Percentiles rank a stretch among this genome's conserved stretches.
Evolutionary conservation across 73 alveolate species (phyloP).

Genomic region (Paramecium sonneborni): DNA sequence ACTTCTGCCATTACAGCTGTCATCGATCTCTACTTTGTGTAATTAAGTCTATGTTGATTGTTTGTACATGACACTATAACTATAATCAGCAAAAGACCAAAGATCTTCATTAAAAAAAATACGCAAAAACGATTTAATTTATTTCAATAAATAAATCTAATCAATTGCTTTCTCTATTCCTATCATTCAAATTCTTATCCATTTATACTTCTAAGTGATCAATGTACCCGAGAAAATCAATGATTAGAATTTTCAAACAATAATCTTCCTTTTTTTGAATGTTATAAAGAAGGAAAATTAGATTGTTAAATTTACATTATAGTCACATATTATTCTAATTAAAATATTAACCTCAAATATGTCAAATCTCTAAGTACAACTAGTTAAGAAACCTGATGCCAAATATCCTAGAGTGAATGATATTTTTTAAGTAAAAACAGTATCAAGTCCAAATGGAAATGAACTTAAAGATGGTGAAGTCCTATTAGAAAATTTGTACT

Average conservation of each 20-base stretch:
- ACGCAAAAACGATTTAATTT: slow-evolving; percentile 10
- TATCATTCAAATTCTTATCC: not conserved
- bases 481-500: slow-evolving; percentile 35
- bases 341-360: not conserved
- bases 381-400: slow-evolving; percentile 1
- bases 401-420: slow-evolving; percentile 27
- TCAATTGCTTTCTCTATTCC: not conserved
- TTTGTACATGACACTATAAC: not conserved
- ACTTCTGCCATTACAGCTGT: slow-evolving; percentile 49
- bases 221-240: too few species aligned
- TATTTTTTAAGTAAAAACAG: slow-evolving; percentile 1
- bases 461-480: slow-evolving; percentile 62
- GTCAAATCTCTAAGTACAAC: slow-evolving; percentile 15
- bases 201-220: not conserved
- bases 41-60: not conserved
- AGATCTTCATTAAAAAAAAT: slow-evolving; percentile 29
- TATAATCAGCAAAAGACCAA: not conserved
- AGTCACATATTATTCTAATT: not conserved
- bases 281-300: not conserved
- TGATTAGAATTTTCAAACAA: not conserved
- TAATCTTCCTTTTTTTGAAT: not conserved
- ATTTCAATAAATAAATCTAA: not conserved
- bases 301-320: not conserved
- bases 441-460: slow-evolving; percentile 17
- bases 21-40: slow-evolving; percentile 52